Evolutionary conservation across 495 filamentous ascomycete species (phyloP).

Genomic region (Aspergillus taichungensis): DNA sequence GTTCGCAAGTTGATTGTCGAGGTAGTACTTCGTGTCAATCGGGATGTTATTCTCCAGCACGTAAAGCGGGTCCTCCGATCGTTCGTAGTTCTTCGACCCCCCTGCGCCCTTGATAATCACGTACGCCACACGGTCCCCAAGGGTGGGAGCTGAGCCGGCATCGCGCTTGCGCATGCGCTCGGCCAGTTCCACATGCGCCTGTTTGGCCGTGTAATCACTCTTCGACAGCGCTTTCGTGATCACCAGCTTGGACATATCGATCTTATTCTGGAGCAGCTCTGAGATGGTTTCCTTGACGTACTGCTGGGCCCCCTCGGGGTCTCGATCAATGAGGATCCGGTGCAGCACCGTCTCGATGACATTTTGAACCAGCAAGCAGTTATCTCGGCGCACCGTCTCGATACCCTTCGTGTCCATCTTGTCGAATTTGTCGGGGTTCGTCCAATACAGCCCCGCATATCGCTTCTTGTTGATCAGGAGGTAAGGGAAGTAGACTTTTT

Average conservation of each 20-base stretch:
- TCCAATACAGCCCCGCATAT: slow-evolving; percentile 96
- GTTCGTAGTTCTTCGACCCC: slow-evolving; percentile 88
- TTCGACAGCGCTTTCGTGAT: slow-evolving; percentile 97
- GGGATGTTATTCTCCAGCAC: slow-evolving; percentile 97
- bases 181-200: slow-evolving; percentile 91
- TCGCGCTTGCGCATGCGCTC: slow-evolving; percentile 95
- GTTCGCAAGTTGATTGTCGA: slow-evolving; percentile 96
- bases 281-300: slow-evolving; percentile 95
- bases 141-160: slow-evolving; percentile 82
- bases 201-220: slow-evolving; percentile 70
- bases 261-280: slow-evolving; percentile 89
- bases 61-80: slow-evolving; percentile 91
- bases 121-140: slow-evolving; percentile 96
- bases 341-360: slow-evolving; percentile 95
- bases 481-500: slow-evolving; percentile 99
- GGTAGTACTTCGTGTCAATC: slow-evolving; percentile 97
- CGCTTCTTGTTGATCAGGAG: slow-evolving; percentile 99
- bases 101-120: slow-evolving; percentile 91
- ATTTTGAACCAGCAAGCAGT: slow-evolving; percentile 88
- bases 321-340: slow-evolving; percentile 90
- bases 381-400: slow-evolving; percentile 94
- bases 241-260: slow-evolving; percentile 98
- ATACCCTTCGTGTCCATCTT: slow-evolving; percentile 99
- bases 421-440: slow-evolving; percentile 85
- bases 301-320: slow-evolving; percentile 86